These are phyloP conservation scores for Gigaspora rosea DNA, from an alignment of 192 early-diverging fungal genomes.

Conservation along the genomic window DNA sequence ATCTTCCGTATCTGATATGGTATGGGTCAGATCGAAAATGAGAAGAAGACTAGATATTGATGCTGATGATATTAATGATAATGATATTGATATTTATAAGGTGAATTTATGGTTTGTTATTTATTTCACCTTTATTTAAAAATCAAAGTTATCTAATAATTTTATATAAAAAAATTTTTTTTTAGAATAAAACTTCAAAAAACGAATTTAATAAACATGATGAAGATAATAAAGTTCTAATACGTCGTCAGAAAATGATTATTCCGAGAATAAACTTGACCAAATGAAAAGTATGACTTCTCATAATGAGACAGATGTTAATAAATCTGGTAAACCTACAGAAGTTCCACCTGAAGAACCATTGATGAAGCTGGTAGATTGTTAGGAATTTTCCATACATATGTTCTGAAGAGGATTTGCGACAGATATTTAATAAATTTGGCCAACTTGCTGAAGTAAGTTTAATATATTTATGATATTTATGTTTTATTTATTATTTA, in stretches of 20 bases:
- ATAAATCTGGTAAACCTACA: neutral
- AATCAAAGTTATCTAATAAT: neutral
- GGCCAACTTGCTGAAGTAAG: slow-evolving; percentile 86
- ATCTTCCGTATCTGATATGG: slow-evolving; percentile 48
- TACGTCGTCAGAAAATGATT: slow-evolving; percentile 22
- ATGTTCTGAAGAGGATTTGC: slow-evolving; percentile 86
- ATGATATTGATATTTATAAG: slow-evolving; percentile 30
- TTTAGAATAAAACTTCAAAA: neutral
- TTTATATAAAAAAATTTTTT: too few relatives aligned
- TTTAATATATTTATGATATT: neutral
- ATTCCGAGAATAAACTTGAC: too few relatives aligned
- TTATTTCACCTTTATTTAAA: too few relatives aligned
- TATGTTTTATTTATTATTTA: neutral
- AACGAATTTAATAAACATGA: neutral
- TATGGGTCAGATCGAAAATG: slow-evolving; percentile 70
- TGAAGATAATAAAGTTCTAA: slow-evolving; percentile 24
- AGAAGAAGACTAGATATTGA: slow-evolving; percentile 38
- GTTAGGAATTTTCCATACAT: slow-evolving; percentile 91
- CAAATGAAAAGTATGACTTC: neutral
- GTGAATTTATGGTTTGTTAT: neutral
- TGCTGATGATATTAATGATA: slow-evolving; percentile 20
- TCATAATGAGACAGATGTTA: slow-evolving; percentile 4
- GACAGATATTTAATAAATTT: slow-evolving; percentile 78
- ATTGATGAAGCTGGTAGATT: slow-evolving; percentile 94
- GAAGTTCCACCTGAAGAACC: slow-evolving; percentile 49